These are phyloP conservation scores for Sugiyamaella smithiae DNA, from an alignment of 805 yeast species.

Conservation along the genomic window DNA sequence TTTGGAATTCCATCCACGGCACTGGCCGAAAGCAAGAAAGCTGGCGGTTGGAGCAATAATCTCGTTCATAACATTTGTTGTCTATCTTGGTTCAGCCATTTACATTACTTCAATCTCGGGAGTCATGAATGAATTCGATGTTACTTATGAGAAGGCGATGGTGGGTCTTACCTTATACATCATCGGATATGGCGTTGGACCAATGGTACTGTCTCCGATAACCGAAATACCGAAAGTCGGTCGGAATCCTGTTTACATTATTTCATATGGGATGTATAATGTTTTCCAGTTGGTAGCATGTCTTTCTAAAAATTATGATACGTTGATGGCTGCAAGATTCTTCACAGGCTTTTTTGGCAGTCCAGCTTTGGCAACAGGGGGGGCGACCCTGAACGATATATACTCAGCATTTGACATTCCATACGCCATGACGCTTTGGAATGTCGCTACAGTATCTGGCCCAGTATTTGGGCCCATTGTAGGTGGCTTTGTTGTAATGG, in stretches of 20 bases:
- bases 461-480: too few species aligned
- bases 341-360: constrained; percentile 75
- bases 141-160: constrained; percentile 43
- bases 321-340: constrained; percentile 51
- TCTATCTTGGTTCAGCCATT: constrained; percentile 53
- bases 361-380: constrained; percentile 83
- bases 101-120: constrained; percentile 49
- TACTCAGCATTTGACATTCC: too few species aligned
- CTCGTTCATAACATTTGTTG: too few species aligned
- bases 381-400: constrained; percentile 58
- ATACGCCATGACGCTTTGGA: too few species aligned
- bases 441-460: too few species aligned
- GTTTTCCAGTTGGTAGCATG: constrained; percentile 56
- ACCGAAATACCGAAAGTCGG: constrained; percentile 53
- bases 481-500: too few species aligned
- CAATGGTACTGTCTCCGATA: constrained; percentile 51
- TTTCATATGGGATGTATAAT: constrained; percentile 44
- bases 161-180: constrained; percentile 51
- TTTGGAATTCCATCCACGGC: too few species aligned
- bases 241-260: constrained; percentile 48
- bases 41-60: too few species aligned
- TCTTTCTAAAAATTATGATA: constrained; percentile 46
- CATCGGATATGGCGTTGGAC: too few species aligned
- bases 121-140: constrained; percentile 42
- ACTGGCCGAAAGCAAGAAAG: too few species aligned